Base-by-base conservation (phyloP, 176 grass and related monocot genomes). In the Zoysia japonica region DNA sequence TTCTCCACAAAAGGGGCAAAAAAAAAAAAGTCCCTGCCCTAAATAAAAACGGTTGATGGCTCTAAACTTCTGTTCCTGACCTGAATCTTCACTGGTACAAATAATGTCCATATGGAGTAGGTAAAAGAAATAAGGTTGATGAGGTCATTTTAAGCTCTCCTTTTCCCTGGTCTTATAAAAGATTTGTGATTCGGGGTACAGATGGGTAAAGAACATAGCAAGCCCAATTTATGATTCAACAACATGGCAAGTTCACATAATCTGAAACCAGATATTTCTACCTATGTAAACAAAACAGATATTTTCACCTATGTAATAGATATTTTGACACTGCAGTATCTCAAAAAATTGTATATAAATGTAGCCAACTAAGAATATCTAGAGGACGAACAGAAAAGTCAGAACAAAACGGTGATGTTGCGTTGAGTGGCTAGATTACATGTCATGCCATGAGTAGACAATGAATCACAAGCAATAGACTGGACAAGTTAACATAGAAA, bases 231-330 rank as follows among this genome's bases (percentile, higher is more conserved):
- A 73, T 73, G 68, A 66, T 12, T 57, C 55, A 74, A 38, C 11
- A 79, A 80, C 46, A 73, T 85, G 47, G 12, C 63, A 67, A 67
- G 19, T 41, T 50, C 14, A 85, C 5, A 50, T 28, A 28, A 28
- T 28, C 28, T 28, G 28, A 28, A 28, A 28, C 28, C 28, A 28
- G 28, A 28, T 28, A 28, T 28, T 28, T 28, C 28, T 28, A 28
- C 28, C 28, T 28, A 0, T 28, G 28, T 28, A 53, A 3, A 46
- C 49, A 35, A 4, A 75, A 36, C 40, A 54, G 39, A 50, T 35
- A 85, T 61, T 55, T 71, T 16, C 60, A 43, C 39, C 41, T 64
- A 70, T 13, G 36, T 78, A 44, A 19, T 43, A 71, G 71, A 80
- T 36, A 47, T 12, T 66, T 35, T 53, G 37, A 5, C 47, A 65